Evolutionary conservation across 2,329 filamentous ascomycete species (phyloP).

Genomic region (Diplodia intermedia): DNA sequence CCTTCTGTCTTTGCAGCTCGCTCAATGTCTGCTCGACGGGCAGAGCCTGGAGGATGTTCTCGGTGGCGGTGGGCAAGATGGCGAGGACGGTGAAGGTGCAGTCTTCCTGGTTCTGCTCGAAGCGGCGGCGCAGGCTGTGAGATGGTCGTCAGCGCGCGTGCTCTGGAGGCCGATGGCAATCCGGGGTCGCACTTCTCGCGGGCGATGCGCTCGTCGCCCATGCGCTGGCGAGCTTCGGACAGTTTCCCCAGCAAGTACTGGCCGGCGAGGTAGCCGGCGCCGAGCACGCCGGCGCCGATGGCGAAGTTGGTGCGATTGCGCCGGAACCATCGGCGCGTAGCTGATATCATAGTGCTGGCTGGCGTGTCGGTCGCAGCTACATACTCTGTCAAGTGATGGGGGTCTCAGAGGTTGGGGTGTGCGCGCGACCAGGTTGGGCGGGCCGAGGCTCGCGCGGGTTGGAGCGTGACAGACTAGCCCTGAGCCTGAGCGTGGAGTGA

Average conservation of each 20-base stretch:
- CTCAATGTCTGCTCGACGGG: constrained; percentile 92
- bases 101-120: constrained; percentile 98
- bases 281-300: constrained; percentile 84
- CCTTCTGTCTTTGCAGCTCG: constrained; percentile 93
- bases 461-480: not conserved
- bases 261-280: constrained; percentile 87
- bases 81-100: constrained; percentile 98
- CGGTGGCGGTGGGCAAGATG: constrained; percentile 86
- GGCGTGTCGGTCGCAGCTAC: constrained; percentile 22
- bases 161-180: not conserved
- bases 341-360: constrained; percentile 63
- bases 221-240: constrained; percentile 90
- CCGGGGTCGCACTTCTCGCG: constrained; percentile 81
- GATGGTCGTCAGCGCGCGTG: constrained; percentile 33
- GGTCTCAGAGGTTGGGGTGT: constrained; percentile 26
- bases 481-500: constrained; percentile 20
- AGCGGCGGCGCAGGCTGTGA: constrained; percentile 84
- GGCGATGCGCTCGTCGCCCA: constrained; percentile 93
- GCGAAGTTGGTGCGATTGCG: constrained; percentile 90
- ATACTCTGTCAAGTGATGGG: constrained; percentile 32
- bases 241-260: constrained; percentile 94
- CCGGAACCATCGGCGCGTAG: constrained; percentile 87
- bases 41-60: constrained; percentile 85
- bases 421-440: constrained; percentile 16
- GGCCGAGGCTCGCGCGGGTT: constrained; percentile 17